These are phyloP conservation scores for Jacaranda copaia DNA, from an alignment of 257 asterid genomes.

Conservation along the genomic window DNA sequence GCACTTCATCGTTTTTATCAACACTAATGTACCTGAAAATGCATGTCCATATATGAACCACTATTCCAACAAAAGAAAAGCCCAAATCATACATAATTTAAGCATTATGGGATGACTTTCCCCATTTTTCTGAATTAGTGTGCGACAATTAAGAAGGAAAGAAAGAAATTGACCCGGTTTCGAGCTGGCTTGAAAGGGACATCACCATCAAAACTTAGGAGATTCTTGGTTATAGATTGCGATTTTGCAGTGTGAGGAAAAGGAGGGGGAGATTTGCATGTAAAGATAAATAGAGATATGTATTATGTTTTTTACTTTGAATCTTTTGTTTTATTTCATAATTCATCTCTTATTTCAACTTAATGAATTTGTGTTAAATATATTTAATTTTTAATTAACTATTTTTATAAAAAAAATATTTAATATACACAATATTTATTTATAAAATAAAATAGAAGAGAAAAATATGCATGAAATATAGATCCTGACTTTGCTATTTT, in stretches of 20 bases:
- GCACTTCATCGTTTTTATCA: conserved; percentile 40
- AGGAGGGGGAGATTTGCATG: conserved; percentile 3
- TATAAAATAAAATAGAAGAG: too few species aligned
- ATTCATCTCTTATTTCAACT: too few species aligned
- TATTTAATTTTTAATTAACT: too few species aligned
- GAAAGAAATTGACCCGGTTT: conserved; percentile 49
- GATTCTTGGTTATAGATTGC: conserved; percentile 33
- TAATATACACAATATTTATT: too few species aligned
- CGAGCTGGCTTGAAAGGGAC: conserved; percentile 52
- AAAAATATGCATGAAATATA: too few species aligned
- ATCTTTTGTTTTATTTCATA: too few species aligned
- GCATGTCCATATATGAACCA: not conserved
- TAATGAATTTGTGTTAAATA: too few species aligned
- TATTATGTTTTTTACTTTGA: too few species aligned
- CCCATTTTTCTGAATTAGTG: too few species aligned
- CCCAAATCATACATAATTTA: too few species aligned
- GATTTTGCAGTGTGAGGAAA: conserved; percentile 27
- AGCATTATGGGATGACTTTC: not conserved
- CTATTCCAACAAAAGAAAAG: not conserved
- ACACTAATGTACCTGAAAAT: conserved; percentile 49
- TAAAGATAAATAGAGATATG: not conserved
- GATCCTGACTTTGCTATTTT: too few species aligned
- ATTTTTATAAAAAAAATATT: too few species aligned
- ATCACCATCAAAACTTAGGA: conserved; percentile 44
- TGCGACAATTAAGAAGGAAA: not conserved